Evolutionary conservation across 1,139 yeast species (phyloP).

Genomic region (Ogataea hybrid): DNA sequence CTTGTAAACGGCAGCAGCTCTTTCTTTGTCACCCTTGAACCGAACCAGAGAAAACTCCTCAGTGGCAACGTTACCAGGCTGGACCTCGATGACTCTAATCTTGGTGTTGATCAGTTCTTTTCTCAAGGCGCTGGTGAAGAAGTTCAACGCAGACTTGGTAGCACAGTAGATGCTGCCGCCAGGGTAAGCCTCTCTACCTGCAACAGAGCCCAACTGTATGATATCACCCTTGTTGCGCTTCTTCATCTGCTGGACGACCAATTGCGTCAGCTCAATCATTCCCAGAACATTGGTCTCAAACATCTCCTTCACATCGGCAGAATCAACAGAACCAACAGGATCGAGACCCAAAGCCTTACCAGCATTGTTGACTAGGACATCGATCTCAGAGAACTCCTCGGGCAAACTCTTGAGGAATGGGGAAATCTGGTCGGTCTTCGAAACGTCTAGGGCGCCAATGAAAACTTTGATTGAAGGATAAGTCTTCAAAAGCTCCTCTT

Average conservation of each 20-base stretch:
- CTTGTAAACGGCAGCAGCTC: constrained; percentile 45
- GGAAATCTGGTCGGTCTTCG: constrained; percentile 38
- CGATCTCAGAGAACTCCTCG: constrained; percentile 43
- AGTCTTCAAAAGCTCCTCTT: constrained; percentile 33
- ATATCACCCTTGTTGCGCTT: constrained; percentile 46
- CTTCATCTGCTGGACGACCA: constrained; percentile 44
- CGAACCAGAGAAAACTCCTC: constrained; percentile 50
- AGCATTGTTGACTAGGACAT: constrained; percentile 49
- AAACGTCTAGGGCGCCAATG: constrained; percentile 43
- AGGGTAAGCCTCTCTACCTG: constrained; percentile 51
- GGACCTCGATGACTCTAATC: constrained; percentile 48
- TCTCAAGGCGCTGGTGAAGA: constrained; percentile 46
- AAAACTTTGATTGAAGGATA: constrained; percentile 41
- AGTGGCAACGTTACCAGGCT: constrained; percentile 53
- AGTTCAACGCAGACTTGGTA: constrained; percentile 47
- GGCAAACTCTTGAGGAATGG: constrained; percentile 43
- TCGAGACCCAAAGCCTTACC: constrained; percentile 52
- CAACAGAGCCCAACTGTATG: constrained; percentile 49
- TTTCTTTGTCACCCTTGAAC: constrained; percentile 42
- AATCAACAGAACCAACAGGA: constrained; percentile 40
- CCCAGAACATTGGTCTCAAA: constrained; percentile 49
- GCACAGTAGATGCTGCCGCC: constrained; percentile 54
- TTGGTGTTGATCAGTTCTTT: constrained; percentile 46
- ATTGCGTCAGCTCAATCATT: constrained; percentile 47
- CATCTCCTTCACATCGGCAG: constrained; percentile 45